phyloP scores from a whole-genome alignment of 345 rosid species.

The Isatis tinctoria region DNA sequence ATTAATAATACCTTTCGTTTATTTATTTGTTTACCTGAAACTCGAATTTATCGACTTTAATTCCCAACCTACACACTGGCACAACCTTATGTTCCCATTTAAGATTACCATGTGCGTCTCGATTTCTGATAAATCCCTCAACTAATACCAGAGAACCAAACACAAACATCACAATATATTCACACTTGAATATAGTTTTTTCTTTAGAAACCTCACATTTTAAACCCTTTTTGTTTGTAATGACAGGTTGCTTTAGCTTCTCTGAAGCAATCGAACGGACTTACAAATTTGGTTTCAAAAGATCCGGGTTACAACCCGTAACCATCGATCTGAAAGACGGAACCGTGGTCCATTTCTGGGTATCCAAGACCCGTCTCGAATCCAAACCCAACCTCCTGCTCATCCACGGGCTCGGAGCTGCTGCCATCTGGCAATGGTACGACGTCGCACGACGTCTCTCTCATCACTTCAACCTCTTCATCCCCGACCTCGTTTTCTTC shows the following conservation, averaged over 20 bases:
- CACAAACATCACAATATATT: no score
- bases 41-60: no score
- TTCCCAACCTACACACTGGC: no score
- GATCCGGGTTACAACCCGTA: conserved; percentile 56
- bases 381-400: conserved; percentile 58
- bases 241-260: conserved; percentile 69
- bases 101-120: no score
- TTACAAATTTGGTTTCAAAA: conserved; percentile 39
- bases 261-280: conserved; percentile 50
- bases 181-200: no score
- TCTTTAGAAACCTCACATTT: no score
- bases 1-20: no score
- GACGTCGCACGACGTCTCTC: conserved; percentile 41
- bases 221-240: neutral
- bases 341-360: conserved; percentile 82
- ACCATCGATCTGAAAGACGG: conserved; percentile 65
- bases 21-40: no score
- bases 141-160: no score
- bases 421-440: conserved; percentile 83
- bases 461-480: conserved; percentile 53
- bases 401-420: conserved; percentile 76
- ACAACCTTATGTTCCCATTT: no score
- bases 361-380: conserved; percentile 40
- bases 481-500: conserved; percentile 77
- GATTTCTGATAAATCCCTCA: no score